Evolutionary conservation across 2,329 filamentous ascomycete species (phyloP).

Genomic region (Mariannaea elegans): DNA sequence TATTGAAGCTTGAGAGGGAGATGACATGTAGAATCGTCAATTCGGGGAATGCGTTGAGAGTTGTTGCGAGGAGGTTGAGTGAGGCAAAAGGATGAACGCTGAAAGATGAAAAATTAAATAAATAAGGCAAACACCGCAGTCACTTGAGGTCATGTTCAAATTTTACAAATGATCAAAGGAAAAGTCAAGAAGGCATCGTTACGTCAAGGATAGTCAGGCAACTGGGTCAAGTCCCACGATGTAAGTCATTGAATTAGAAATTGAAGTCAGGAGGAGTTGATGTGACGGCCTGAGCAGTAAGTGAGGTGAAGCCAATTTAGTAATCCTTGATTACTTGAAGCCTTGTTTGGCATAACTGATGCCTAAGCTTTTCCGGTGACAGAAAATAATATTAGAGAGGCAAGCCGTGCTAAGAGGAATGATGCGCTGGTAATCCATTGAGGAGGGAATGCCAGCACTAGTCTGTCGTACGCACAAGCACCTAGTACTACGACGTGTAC

Average conservation of each 20-base stretch:
- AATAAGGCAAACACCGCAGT: conserved; percentile 1
- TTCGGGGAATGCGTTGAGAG: conserved; percentile 20
- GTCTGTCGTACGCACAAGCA: conserved; percentile 7
- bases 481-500: neutral
- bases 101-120: neutral
- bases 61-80: conserved; percentile 22
- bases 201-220: neutral
- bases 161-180: neutral
- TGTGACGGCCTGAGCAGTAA: neutral
- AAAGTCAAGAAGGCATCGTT: conserved; percentile 5
- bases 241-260: neutral
- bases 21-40: conserved; percentile 24
- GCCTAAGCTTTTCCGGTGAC: neutral
- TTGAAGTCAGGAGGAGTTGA: neutral
- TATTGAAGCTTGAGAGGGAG: conserved; percentile 34
- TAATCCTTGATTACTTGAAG: neutral
- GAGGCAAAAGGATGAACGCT: neutral
- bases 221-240: conserved; percentile 11
- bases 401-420: neutral
- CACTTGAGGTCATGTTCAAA: conserved; percentile 2
- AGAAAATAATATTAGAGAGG: conserved; percentile 2
- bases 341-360: neutral
- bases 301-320: conserved; percentile 8
- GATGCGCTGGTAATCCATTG: neutral
- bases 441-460: neutral